Percentiles rank a stretch among this genome's conserved stretches.
Conservation (phyloP, 371 early-diverging fungal genomes). For the Circinella umbellata region DNA sequence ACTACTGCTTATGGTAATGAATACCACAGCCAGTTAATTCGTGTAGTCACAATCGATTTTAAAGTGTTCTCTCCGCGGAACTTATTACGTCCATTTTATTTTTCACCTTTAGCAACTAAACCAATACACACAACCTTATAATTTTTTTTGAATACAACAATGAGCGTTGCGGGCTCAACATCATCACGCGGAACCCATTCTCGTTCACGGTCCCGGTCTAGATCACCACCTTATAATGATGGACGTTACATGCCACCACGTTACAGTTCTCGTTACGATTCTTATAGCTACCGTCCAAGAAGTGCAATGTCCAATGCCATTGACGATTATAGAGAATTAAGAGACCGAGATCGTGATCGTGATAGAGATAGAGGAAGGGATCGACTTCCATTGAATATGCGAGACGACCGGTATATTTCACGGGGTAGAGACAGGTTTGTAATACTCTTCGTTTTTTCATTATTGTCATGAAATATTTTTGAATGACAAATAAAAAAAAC, state of each 20-base stretch:
- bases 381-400: conserved; percentile 32
- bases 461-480: neutral
- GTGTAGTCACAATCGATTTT: too few species aligned
- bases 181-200: conserved; percentile 56
- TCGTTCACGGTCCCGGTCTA: conserved; percentile 51
- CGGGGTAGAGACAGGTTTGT: conserved; percentile 38
- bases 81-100: too few species aligned
- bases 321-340: conserved; percentile 53
- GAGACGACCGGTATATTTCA: conserved; percentile 50
- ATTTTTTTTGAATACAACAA: conserved; percentile 11
- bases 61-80: too few species aligned
- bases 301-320: conserved; percentile 45
- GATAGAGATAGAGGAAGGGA: conserved; percentile 46
- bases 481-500: neutral
- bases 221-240: conserved; percentile 55
- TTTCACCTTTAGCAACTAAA: too few species aligned
- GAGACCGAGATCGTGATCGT: conserved; percentile 57
- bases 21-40: too few species aligned
- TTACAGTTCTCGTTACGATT: conserved; percentile 45
- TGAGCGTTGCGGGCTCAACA: conserved; percentile 59
- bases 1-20: too few species aligned
- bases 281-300: conserved; percentile 39
- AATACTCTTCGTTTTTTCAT: neutral
- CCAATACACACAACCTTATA: too few species aligned
- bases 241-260: conserved; percentile 42